Conservation (phyloP, 2,329 filamentous ascomycete genomes). For the Emericellopsis atlantica region DNA sequence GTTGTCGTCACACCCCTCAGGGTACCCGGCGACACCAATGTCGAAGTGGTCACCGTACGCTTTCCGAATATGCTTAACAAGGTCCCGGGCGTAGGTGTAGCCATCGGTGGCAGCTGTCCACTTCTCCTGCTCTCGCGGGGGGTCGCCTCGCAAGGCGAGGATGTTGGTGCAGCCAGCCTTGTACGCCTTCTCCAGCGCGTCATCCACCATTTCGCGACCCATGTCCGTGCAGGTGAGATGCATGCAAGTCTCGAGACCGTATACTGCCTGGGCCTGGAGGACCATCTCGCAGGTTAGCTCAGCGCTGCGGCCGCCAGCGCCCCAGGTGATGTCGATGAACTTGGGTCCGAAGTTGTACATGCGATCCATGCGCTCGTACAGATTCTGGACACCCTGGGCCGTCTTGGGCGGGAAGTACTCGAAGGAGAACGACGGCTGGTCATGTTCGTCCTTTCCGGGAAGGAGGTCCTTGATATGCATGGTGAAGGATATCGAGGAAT, state of each 20-base stretch:
- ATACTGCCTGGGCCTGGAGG: slow-evolving; percentile 83
- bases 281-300: slow-evolving; percentile 97
- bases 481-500: slow-evolving; percentile 18
- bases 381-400: slow-evolving; percentile 91
- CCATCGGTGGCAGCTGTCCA: slow-evolving; percentile 82
- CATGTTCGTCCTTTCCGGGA: slow-evolving; percentile 63
- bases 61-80: slow-evolving; percentile 71
- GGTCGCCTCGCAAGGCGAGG: slow-evolving; percentile 82
- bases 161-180: slow-evolving; percentile 97
- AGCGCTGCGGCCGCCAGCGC: slow-evolving; percentile 81
- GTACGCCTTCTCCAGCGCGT: slow-evolving; percentile 78
- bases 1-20: slow-evolving; percentile 91
- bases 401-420: slow-evolving; percentile 99
- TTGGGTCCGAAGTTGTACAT: slow-evolving; percentile 91
- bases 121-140: slow-evolving; percentile 82
- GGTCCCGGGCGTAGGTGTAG: slow-evolving; percentile 85
- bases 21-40: slow-evolving; percentile 93
- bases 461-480: slow-evolving; percentile 98
- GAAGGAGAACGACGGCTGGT: slow-evolving; percentile 88
- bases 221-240: slow-evolving; percentile 98
- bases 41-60: slow-evolving; percentile 70
- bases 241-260: slow-evolving; percentile 97
- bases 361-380: slow-evolving; percentile 98
- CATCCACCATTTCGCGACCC: slow-evolving; percentile 83
- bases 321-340: slow-evolving; percentile 98